Base-by-base conservation (phyloP, 352 stramenopile genomes). In the Phytophthora boehmeriae region DNA sequence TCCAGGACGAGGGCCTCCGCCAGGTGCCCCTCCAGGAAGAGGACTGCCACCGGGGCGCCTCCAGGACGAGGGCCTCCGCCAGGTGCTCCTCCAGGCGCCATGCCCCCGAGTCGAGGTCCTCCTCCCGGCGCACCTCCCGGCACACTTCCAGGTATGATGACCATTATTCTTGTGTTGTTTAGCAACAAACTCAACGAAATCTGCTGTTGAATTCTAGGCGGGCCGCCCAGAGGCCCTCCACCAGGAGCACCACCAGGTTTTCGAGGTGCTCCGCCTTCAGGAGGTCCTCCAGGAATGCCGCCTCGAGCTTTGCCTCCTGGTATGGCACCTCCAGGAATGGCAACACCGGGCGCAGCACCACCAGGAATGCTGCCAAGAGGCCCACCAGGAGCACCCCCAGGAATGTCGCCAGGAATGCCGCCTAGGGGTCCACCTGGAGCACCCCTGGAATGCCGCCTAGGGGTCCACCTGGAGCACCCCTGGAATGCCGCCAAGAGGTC, bases 231-330 rank as follows among this genome's bases (percentile, higher is more conserved):
- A 44, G 66, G 58, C 8, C 53, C 59, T 30, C 51, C 46, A 35
- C 59, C 51, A 6, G 59, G 36, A 19, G 28, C 36, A 23, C 44
- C 46, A 13, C 49, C 50, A 59, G 46, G 41, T 55, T 54, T 65
- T 16, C 36, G 59, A 20, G 42, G 57, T 42, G 39, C 48, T 1
- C 25, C 44, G 42, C 30, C 42, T 43, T 30, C 42, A 45, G 32
- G 58, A 34, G 58, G 70, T 14, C 81, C 82, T 19, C 66, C 73
- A 53, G 68, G 81, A 39, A 70, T 73, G 41, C 71, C 59, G n/a
- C 79, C 78, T 10, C 27, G 71, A 64, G 65, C 54, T 14, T 46
- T 68, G 32, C 71, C 71, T 19, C 61, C 70, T 38, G 64, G 66
- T 46, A 83, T 78, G 65, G 66, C 57, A n/a, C 63, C 62, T 16